Base-by-base conservation (phyloP, 2,329 filamentous ascomycete genomes). In the Byssochlamys sp. region DNA sequence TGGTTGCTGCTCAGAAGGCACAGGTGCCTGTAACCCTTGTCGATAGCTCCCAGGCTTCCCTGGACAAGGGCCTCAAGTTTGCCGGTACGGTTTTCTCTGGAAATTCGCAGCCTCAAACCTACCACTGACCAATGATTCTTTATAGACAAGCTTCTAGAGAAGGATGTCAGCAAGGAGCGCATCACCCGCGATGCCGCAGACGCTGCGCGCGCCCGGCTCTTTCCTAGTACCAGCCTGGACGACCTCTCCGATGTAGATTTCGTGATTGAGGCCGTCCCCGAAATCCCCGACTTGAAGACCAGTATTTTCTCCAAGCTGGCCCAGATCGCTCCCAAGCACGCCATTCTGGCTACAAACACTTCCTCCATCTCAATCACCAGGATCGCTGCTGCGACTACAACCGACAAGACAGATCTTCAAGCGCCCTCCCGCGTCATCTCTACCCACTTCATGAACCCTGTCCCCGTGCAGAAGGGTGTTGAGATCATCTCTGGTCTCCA, bases 371-470 rank as follows among this genome's bases (percentile, higher is more conserved):
- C 90, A 60, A 96, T 99, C 73, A 99, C 94, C 50, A 88, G 88
- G 69, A 96, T 99, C 67, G 94, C 94, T 24, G 91, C 94, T 2
- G 84, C 91, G 9, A 92, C 92, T 0, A 88, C 85, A 27, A 79
- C 80, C 57, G 84, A 95, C 69, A 87, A 90, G 0, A 92, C 78
- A 19, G 89, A 96, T 68, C 85, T 89, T 26, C 87, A 86, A 50
- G 88, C 86, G 48, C 88, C 90, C 50, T 92, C 90, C 4, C 87
- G 94, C 53, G 94, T 99, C 9, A 85, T 99, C 57, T 90, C 90
- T 55, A 97, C 94, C 14, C 94, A 99, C 75, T 99, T 99, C 76
- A 99, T 99, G 94, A 99, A 99, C 79, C 94, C 94, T 0, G 94
- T 99, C 0, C 94, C 94, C 1, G 78, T 99, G 31, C 94, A 97